phyloP scores from a whole-genome alignment of 345 rosid species.

The Populus alba region DNA sequence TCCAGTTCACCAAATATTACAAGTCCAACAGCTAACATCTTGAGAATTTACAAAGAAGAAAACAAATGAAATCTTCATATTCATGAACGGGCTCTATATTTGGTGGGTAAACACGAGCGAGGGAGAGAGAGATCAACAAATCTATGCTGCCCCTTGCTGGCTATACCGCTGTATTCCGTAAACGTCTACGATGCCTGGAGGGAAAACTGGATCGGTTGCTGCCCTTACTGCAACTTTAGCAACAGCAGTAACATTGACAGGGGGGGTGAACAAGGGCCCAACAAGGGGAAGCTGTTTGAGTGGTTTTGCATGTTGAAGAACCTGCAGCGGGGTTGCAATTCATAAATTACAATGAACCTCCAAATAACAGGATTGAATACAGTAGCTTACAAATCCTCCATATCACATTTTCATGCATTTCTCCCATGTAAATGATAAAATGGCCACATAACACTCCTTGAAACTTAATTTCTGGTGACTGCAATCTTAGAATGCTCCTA shows the following conservation, averaged over 20 bases:
- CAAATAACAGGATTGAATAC: too few species aligned
- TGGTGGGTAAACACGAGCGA: neutral
- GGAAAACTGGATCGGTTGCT: slow-evolving; percentile 57
- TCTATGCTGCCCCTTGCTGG: slow-evolving; percentile 45
- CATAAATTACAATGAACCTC: neutral
- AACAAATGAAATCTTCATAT: neutral
- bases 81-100: neutral
- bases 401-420: neutral
- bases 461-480: neutral
- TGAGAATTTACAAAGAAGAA: neutral
- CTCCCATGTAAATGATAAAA: neutral
- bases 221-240: slow-evolving; percentile 57
- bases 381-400: neutral
- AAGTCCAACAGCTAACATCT: neutral
- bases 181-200: slow-evolving; percentile 51
- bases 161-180: slow-evolving; percentile 44
- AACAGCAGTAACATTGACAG: slow-evolving; percentile 44
- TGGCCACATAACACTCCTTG: neutral
- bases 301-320: slow-evolving; percentile 53
- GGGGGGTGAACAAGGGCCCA: slow-evolving; percentile 56
- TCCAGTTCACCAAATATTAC: too few species aligned
- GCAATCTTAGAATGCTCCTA: neutral
- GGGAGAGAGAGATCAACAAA: slow-evolving; percentile 1
- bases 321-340: slow-evolving; percentile 16
- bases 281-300: slow-evolving; percentile 52